Percentiles rank a stretch among this genome's conserved stretches.
Conservation (phyloP, 2,329 filamentous ascomycete species). For the Talaromyces albobiverticillius region DNA sequence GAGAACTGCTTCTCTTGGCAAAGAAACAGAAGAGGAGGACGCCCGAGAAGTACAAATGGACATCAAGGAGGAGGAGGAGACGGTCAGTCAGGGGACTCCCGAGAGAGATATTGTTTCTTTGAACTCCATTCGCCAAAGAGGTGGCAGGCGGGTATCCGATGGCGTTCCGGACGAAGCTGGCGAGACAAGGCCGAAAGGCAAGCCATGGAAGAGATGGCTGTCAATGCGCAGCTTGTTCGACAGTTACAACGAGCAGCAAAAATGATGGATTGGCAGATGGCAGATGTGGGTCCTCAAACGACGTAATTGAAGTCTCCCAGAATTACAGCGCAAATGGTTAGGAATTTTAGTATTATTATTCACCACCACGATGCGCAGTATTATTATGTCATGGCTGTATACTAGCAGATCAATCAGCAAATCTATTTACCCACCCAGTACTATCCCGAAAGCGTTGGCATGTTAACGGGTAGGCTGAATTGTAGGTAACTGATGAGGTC, state of each 20-base stretch:
- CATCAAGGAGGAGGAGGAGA: not conserved
- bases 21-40: slow-evolving; percentile 12
- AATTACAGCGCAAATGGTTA: too few species aligned
- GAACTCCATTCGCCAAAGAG: slow-evolving; percentile 8
- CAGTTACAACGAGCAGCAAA: not conserved
- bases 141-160: slow-evolving; percentile 3
- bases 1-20: slow-evolving; percentile 59
- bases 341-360: too few species aligned
- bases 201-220: slow-evolving; percentile 16
- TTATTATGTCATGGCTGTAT: not conserved
- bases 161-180: not conserved
- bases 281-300: not conserved
- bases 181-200: slow-evolving; percentile 5
- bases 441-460: not conserved
- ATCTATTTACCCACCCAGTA: too few species aligned
- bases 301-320: slow-evolving; percentile 3
- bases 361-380: not conserved
- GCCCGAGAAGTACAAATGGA: not conserved
- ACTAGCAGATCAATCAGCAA: not conserved
- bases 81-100: too few species aligned
- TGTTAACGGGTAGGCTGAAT: too few species aligned
- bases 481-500: too few species aligned
- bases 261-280: not conserved
- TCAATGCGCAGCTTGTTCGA: slow-evolving; percentile 9
- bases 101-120: too few species aligned